Conservation (phyloP, 257 asterid species). For the Anisodus acutangulus region DNA sequence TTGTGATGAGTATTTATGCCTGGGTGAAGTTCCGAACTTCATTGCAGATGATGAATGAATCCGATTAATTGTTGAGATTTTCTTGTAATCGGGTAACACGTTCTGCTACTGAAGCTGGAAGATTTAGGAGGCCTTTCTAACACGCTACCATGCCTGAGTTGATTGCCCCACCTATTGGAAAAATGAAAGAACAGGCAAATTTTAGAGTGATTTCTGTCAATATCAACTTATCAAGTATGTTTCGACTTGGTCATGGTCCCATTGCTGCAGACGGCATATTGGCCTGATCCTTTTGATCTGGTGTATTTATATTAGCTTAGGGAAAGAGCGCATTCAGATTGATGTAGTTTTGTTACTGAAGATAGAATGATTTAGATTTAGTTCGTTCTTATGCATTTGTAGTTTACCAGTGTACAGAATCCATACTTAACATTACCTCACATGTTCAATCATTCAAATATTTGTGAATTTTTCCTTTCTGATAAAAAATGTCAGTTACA, state of each 20-base stretch:
- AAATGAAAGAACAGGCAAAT: constrained; percentile 11
- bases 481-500: neutral
- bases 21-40: constrained; percentile 77
- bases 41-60: constrained; percentile 79
- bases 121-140: neutral
- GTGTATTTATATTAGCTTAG: constrained; percentile 35
- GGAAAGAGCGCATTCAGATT: neutral
- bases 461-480: neutral
- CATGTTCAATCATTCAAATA: neutral
- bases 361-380: neutral
- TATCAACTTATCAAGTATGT: neutral
- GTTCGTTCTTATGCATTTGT: neutral
- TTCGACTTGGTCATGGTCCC: neutral
- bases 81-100: neutral
- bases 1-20: constrained; percentile 90
- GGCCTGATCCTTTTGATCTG: constrained; percentile 22
- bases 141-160: neutral
- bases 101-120: constrained; percentile 24
- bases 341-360: neutral
- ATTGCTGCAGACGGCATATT: constrained; percentile 4
- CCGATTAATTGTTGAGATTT: neutral
- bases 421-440: neutral
- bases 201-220: neutral
- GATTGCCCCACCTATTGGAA: neutral
- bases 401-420: constrained; percentile 2